phyloP scores from a whole-genome alignment of 352 stramenopile genomes.

The Thalassiosira sp. region DNA sequence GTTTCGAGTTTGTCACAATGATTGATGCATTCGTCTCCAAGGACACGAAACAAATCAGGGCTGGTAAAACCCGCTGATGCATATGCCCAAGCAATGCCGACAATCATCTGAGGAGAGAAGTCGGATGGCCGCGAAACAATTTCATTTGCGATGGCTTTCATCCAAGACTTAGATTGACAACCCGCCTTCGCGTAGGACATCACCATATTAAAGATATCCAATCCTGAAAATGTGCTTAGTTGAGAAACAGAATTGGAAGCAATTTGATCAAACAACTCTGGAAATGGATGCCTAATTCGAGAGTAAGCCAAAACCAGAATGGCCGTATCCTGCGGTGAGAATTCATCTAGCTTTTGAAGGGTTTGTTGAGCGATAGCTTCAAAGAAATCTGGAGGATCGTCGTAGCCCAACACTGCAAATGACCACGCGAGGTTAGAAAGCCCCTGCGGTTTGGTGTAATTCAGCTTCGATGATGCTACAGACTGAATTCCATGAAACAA shows the following conservation, averaged over 20 bases:
- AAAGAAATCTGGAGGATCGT: constrained; percentile 28
- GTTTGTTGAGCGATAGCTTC: constrained; percentile 18
- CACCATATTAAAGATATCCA: constrained; percentile 50
- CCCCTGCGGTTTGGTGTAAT: constrained; percentile 33
- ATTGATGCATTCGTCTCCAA: constrained; percentile 20
- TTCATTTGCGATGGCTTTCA: constrained; percentile 47
- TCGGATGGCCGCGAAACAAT: constrained; percentile 30
- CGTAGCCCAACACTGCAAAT: constrained; percentile 38
- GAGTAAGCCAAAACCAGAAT: constrained; percentile 45
- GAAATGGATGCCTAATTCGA: constrained; percentile 2
- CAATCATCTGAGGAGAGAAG: constrained; percentile 28
- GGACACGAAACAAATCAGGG: constrained; percentile 23
- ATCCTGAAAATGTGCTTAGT: constrained; percentile 19
- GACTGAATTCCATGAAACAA: constrained; percentile 41
- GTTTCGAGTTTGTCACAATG: constrained; percentile 18
- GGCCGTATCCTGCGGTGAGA: constrained; percentile 26
- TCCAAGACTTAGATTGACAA: constrained; percentile 24
- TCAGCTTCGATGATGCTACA: constrained; percentile 25
- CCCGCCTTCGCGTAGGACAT: constrained; percentile 41
- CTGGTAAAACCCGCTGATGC: constrained; percentile 18
- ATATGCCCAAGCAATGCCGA: constrained; percentile 42
- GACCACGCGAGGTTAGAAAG: constrained; percentile 51
- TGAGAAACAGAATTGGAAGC: constrained; percentile 22
- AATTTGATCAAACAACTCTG: constrained; percentile 28
- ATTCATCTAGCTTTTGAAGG: constrained; percentile 29